Evolutionary conservation across 2,329 filamentous ascomycete species (phyloP).

Genomic region (Verticillium dahliae): DNA sequence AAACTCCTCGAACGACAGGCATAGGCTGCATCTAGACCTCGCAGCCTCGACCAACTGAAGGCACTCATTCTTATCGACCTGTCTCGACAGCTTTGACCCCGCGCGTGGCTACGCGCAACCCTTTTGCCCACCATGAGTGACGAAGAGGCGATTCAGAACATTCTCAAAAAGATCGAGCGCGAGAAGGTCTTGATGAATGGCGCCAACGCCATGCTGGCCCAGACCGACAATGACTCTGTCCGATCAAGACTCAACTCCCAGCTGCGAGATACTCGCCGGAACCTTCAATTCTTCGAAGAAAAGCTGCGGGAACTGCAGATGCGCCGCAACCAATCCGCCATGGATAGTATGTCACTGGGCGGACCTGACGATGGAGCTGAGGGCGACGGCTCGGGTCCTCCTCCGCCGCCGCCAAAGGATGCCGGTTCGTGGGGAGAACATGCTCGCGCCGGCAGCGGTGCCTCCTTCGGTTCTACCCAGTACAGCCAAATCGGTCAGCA

Average conservation of each 20-base stretch:
- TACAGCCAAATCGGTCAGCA: constrained; percentile 57
- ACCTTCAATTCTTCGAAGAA: constrained; percentile 93
- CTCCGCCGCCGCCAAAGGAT: constrained; percentile 71
- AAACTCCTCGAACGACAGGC: constrained; percentile 1
- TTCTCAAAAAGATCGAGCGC: constrained; percentile 95
- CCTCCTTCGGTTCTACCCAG: constrained; percentile 55
- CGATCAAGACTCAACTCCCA: constrained; percentile 86
- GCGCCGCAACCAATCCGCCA: constrained; percentile 63
- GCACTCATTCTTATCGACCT: not conserved
- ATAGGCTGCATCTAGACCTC: not conserved
- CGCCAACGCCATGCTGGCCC: constrained; percentile 89
- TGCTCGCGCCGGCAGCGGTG: constrained; percentile 41
- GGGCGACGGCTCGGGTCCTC: constrained; percentile 39
- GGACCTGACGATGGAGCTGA: constrained; percentile 31
- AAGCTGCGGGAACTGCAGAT: constrained; percentile 83
- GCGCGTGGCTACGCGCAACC: constrained; percentile 28
- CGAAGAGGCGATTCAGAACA: constrained; percentile 64
- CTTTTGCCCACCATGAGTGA: constrained; percentile 50
- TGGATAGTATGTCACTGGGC: constrained; percentile 62
- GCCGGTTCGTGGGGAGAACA: constrained; percentile 22
- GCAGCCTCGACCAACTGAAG: not conserved
- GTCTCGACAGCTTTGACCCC: constrained; percentile 11
- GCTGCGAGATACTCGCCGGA: constrained; percentile 87
- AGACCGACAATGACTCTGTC: constrained; percentile 88
- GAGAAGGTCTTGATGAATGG: constrained; percentile 93